Conservation (phyloP, 352 stramenopile species). For the Chrysophaeum taylorii region DNA sequence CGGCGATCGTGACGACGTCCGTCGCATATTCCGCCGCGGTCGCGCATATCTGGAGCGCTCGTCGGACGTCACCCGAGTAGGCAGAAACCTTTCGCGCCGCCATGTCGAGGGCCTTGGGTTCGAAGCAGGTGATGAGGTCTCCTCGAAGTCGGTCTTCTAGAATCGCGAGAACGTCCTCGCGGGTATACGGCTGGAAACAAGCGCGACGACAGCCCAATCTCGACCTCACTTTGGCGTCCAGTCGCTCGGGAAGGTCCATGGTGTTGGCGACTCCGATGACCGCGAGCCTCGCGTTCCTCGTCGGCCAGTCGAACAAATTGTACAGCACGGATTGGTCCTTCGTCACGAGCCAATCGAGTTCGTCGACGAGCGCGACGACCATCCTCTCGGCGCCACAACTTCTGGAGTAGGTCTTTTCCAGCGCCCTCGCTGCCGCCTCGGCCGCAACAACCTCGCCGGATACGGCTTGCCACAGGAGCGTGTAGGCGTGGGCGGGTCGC, state of each 20-base stretch:
- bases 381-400: constrained; percentile 14
- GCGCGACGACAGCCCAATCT: constrained; percentile 36
- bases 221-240: constrained; percentile 49
- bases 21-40: constrained; percentile 23
- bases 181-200: constrained; percentile 30
- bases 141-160: constrained; percentile 20
- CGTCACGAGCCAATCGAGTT: constrained; percentile 67
- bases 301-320: constrained; percentile 70
- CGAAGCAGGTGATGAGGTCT: constrained; percentile 32
- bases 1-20: neutral
- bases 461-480: constrained; percentile 52
- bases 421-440: constrained; percentile 26
- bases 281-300: constrained; percentile 37
- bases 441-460: constrained; percentile 31
- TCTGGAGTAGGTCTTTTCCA: neutral
- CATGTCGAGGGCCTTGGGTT: constrained; percentile 52
- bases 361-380: constrained; percentile 59
- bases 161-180: constrained; percentile 29
- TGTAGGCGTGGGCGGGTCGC: constrained; percentile 56
- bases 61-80: constrained; percentile 57
- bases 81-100: constrained; percentile 52
- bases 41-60: constrained; percentile 57
- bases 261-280: constrained; percentile 71
- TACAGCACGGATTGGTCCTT: constrained; percentile 62
- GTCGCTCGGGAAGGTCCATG: constrained; percentile 56